Evolutionary conservation across 495 filamentous ascomycete genomes (phyloP).

Genomic region (Aspergillus mulundensis): DNA sequence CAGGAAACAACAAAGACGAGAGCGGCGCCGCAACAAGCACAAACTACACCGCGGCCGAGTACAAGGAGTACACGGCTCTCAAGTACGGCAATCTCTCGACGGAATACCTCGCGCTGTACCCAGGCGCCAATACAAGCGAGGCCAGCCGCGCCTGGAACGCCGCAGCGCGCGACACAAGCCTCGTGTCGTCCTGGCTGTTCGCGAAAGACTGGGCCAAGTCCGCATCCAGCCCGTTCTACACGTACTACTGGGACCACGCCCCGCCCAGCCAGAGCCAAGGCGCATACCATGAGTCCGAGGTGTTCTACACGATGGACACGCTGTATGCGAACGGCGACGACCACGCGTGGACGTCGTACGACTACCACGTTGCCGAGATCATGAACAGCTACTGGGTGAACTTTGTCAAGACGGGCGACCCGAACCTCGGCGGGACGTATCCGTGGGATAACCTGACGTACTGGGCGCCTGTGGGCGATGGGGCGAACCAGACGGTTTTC

Average conservation of each 20-base stretch:
- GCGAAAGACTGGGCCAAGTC: constrained; percentile 26
- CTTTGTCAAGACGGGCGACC: constrained; percentile 29
- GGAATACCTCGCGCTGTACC: constrained; percentile 25
- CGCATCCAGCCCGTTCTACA: constrained; percentile 24
- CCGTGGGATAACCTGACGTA: not conserved
- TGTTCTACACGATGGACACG: constrained; percentile 26
- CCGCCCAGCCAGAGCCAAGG: constrained; percentile 26
- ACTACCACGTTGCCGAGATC: constrained; percentile 21
- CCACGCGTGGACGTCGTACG: constrained; percentile 23
- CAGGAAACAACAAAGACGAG: constrained; percentile 31
- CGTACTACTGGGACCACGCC: constrained; percentile 32
- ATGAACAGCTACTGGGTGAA: constrained; percentile 32
- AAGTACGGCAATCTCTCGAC: constrained; percentile 25
- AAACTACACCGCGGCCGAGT: constrained; percentile 23
- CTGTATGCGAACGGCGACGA: constrained; percentile 22
- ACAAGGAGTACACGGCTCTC: constrained; percentile 19
- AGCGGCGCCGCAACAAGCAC: constrained; percentile 22
- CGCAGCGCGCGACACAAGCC: constrained; percentile 22
- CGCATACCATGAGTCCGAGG: constrained; percentile 30
- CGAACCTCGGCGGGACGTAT: constrained; percentile 25
- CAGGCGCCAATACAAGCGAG: constrained; percentile 15
- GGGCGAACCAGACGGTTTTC: not conserved
- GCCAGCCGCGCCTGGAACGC: constrained; percentile 27
- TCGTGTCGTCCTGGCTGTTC: constrained; percentile 24
- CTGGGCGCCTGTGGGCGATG: not conserved